Evolutionary conservation across 2,329 filamentous ascomycete genomes (phyloP).

Genomic region (Fusarium ambrosium): DNA sequence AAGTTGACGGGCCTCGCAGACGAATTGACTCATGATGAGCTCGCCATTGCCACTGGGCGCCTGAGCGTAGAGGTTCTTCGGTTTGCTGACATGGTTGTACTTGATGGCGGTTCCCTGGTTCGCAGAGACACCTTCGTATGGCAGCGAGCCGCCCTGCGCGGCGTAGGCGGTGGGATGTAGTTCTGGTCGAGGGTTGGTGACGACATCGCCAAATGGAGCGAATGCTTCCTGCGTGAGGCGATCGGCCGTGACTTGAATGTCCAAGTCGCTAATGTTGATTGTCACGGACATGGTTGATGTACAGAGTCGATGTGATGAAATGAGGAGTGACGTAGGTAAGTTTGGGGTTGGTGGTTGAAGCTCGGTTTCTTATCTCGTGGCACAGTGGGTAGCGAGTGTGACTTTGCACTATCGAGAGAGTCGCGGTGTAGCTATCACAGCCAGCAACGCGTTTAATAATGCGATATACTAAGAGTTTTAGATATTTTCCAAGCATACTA

Average conservation of each 20-base stretch:
- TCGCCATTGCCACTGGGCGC: conserved; percentile 68
- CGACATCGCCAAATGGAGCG: conserved; percentile 84
- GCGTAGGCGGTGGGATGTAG: conserved; percentile 64
- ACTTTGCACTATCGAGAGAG: not conserved
- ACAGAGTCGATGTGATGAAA: not conserved
- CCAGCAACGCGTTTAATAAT: not conserved
- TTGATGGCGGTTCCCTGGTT: conserved; percentile 94
- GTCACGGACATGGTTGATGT: conserved; percentile 44
- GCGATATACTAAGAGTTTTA: not conserved
- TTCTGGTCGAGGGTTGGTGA: conserved; percentile 77
- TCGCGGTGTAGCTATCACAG: not conserved
- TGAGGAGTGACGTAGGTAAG: not conserved
- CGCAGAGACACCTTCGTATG: conserved; percentile 68
- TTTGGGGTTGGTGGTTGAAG: not conserved
- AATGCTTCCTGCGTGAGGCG: conserved; percentile 80
- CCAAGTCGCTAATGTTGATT: conserved; percentile 41
- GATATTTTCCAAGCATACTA: not conserved
- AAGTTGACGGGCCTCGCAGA: conserved; percentile 68
- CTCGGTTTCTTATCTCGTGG: not conserved
- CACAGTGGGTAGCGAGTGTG: not conserved
- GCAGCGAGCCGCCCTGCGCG: conserved; percentile 53
- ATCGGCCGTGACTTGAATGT: conserved; percentile 64
- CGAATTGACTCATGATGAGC: conserved; percentile 88
- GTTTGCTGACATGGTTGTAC: conserved; percentile 82
- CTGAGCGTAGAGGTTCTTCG: conserved; percentile 78